Base-by-base conservation (phyloP, 495 filamentous ascomycete genomes). In the Penicillium malachiteum region DNA sequence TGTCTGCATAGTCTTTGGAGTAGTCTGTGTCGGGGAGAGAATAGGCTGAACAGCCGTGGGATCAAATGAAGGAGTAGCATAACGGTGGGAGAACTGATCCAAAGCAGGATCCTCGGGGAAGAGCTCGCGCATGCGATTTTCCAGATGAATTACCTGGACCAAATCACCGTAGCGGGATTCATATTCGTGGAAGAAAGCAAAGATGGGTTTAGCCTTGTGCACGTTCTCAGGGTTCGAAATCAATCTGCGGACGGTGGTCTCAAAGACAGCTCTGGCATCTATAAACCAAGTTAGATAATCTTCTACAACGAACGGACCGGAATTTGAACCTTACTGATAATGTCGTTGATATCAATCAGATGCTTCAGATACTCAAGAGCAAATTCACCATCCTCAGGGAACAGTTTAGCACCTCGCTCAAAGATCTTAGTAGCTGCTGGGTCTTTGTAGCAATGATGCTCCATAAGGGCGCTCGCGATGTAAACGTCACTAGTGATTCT, bases 401-500 rank as follows among this genome's bases (percentile, higher is more conserved):
- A 97, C 2, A 98, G 78, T 61, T 89, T 93, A 44, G 92, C 84
- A 37, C 95, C 94, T 31, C 92, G 84, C 58, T 98, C 95, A 66
- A 96, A 97, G 51, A 98, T 97, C 71, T 90, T 96, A 32, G 87
- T 88, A 6, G 91, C 93, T 0, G 92, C 88, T 3, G 85, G 83
- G 55, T 97, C 94, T 62, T 96, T 92, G 70, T 98, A 98, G 59
- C 94, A 94, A 63, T 92, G 86, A 69, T 94, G 92, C 62, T 98
- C 94, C 62, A 97, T 88, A 51, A 96, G 79, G 26, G 94, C 93
- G 63, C 86, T 88, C 7, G 90, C 93, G 52, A 96, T 86, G 66
- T 97, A 98, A 16, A 96, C 90, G 69, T 96, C 94, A 58, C 89
- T 92, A 14, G 87, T 95, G 33, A 98, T 83, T 30, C 90, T 87